These are phyloP conservation scores for Nigrospora osmanthi DNA, from an alignment of 2,329 filamentous ascomycete species.

Conservation along the genomic window DNA sequence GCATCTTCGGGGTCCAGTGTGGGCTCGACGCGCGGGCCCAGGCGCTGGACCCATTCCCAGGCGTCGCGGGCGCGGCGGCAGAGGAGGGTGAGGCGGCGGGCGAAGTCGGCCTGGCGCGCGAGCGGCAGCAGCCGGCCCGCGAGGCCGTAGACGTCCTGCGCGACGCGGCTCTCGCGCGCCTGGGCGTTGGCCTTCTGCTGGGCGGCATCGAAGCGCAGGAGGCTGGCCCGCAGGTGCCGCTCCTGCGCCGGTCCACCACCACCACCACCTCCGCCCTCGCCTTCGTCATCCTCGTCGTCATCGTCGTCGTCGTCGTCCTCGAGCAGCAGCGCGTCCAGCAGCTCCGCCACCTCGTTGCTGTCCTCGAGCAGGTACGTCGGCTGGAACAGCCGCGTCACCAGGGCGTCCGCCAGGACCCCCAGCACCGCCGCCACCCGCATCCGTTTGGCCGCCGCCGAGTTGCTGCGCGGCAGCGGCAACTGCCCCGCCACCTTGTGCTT, in stretches of 20 bases:
- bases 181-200: background rate
- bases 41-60: background rate
- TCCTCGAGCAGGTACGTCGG: slow-evolving; percentile 16
- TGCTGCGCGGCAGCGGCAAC: slow-evolving; percentile 21
- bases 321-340: background rate
- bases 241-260: background rate
- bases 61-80: background rate
- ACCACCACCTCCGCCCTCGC: too few species aligned
- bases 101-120: background rate
- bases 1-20: background rate
- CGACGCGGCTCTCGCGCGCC: background rate
- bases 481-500: too few species aligned
- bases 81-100: background rate
- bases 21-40: background rate
- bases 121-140: background rate
- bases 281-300: background rate
- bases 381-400: slow-evolving; percentile 22
- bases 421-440: slow-evolving; percentile 23
- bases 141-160: background rate
- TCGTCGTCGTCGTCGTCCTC: background rate
- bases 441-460: slow-evolving; percentile 19
- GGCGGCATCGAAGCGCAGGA: background rate
- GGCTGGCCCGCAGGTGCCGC: background rate
- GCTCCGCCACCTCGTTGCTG: background rate
- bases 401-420: slow-evolving; percentile 15